Base-by-base conservation (phyloP, 83 land plant genomes). In the Diphasiastrum complanatum region DNA sequence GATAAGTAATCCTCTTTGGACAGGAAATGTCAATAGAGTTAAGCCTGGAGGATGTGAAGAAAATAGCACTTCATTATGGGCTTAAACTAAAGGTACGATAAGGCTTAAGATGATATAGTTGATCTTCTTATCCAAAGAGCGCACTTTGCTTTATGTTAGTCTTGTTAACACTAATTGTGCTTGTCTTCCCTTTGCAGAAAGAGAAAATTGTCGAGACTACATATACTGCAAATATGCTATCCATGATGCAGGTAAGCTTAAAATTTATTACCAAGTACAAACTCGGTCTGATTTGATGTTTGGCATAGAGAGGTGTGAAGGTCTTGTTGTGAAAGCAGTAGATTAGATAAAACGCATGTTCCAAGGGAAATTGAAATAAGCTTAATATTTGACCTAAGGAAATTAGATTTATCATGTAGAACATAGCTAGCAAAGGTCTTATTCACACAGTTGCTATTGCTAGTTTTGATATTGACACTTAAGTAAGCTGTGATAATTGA, bases 11-110 rank as follows among this genome's bases (percentile, higher is more conserved):
- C 29, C 55, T 29, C 22, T 32, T 63, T 12, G 31, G 1, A 47
- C 71, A 85, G 95, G 90, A 91, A 33, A 82, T 91, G 87, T 87
- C 97, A 2, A 68, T 91, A 45, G 97, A 91, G 54, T 72, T 87
- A n/a, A 91, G 97, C 65, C 60, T 91, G 74, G 97, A 85, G 77
- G 97, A 91, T 81, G 91, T 91, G 35, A 91, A 87, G 61, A 83
- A 52, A 69, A 79, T 87, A 59, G 95, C 91, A 38, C 64, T 62
- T 20, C 77, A 75, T 43, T 77, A 74, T 76, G 97, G 97, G 41
- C 80, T 91, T 61, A 65, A 75, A 63, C 38, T 87, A 35, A 84
- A 87, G 97, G 97, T 91, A 11, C 53, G 61, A 47, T 27, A 12
- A 18, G 26, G 48, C 33, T 34, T 61, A 22, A 19, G 4, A 70